phyloP scores from a whole-genome alignment of 192 early-diverging fungal genomes.

The Rhizoclosmatium sp. region DNA sequence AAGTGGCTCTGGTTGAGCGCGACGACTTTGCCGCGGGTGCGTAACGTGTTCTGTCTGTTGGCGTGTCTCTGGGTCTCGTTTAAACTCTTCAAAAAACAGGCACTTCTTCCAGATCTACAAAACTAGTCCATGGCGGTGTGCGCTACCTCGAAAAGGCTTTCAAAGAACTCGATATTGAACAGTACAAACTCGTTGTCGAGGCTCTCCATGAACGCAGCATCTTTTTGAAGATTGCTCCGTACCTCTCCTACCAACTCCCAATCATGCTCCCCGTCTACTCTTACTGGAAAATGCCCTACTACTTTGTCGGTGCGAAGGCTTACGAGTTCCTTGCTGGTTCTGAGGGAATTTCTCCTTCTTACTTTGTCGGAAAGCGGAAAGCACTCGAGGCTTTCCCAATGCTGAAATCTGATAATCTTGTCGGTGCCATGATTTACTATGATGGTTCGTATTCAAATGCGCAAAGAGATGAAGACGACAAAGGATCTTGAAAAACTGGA shows the following conservation, averaged over 20 bases:
- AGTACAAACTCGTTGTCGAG: conserved; percentile 94
- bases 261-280: conserved; percentile 95
- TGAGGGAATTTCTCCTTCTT: conserved; percentile 80
- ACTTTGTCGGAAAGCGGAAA: conserved; percentile 83
- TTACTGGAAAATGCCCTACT: conserved; percentile 98
- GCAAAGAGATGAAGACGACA: neutral
- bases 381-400: conserved; percentile 96
- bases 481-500: neutral
- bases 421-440: conserved; percentile 96
- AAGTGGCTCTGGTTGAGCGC: conserved; percentile 92
- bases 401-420: conserved; percentile 86
- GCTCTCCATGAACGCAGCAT: conserved; percentile 94
- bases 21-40: conserved; percentile 91
- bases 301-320: conserved; percentile 91
- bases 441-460: conserved; percentile 66
- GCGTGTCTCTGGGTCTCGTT: neutral
- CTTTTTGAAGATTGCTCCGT: conserved; percentile 96
- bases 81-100: conserved; percentile 54
- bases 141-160: conserved; percentile 97
- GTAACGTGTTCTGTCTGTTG: neutral
- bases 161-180: conserved; percentile 92
- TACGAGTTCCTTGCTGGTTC: conserved; percentile 90
- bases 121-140: conserved; percentile 97
- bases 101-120: conserved; percentile 91
- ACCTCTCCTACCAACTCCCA: conserved; percentile 89